A percentile compares a stretch with the other conserved stretches of the same genome.
phyloP scores from a whole-genome alignment of 2,329 filamentous ascomycete species.

The Aspergillus sp. region DNA sequence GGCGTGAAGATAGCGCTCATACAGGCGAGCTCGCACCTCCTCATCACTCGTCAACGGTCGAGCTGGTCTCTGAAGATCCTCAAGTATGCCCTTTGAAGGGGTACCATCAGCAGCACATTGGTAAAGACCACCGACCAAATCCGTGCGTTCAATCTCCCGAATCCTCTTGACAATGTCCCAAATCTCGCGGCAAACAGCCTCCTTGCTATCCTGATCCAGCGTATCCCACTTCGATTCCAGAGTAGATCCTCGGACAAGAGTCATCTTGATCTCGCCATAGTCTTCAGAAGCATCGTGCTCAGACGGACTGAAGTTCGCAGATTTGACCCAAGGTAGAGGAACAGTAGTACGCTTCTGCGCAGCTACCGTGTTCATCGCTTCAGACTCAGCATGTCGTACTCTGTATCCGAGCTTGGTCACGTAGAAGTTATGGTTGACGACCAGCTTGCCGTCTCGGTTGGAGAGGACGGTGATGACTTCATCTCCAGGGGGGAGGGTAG shows the following conservation, averaged over 20 bases:
- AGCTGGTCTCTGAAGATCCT: constrained; percentile 15
- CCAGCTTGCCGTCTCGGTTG: constrained; percentile 11
- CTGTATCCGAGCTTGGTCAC: constrained; percentile 12
- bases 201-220: constrained; percentile 13
- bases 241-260: constrained; percentile 8
- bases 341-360: constrained; percentile 9
- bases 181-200: constrained; percentile 14
- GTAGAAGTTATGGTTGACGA: constrained; percentile 13
- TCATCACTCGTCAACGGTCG: constrained; percentile 14
- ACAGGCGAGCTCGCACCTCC: constrained; percentile 17
- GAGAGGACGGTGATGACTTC: constrained; percentile 10
- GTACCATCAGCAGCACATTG: constrained; percentile 20
- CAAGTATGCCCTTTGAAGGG: constrained; percentile 12
- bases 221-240: constrained; percentile 13
- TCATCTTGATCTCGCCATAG: constrained; percentile 10
- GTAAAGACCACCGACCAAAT: constrained; percentile 10
- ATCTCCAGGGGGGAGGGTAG: constrained; percentile 4
- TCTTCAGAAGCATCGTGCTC: not conserved
- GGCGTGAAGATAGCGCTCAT: constrained; percentile 19
- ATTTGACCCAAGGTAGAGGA: constrained; percentile 14
- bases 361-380: constrained; percentile 17
- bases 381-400: constrained; percentile 12
- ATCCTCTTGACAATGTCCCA: constrained; percentile 17
- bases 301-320: not conserved
- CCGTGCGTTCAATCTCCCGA: constrained; percentile 10